Percentiles rank a stretch among this genome's conserved stretches.
Evolutionary conservation across 2,329 filamentous ascomycete species (phyloP).

Genomic region (Eutypa lata): DNA sequence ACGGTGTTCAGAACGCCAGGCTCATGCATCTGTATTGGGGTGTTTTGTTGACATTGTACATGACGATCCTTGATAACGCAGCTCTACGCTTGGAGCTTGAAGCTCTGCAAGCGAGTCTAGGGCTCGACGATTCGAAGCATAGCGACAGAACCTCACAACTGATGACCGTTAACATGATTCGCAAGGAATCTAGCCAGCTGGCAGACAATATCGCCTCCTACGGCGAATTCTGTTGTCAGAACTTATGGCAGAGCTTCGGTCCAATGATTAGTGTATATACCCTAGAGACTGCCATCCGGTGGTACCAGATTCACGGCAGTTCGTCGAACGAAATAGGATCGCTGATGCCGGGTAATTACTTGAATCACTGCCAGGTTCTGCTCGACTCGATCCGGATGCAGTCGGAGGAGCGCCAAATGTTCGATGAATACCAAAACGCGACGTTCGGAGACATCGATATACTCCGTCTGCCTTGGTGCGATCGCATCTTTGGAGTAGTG

Average conservation of each 20-base stretch:
- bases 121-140: background rate
- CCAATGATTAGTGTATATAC: conserved; percentile 12
- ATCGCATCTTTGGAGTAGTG: background rate
- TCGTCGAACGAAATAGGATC: background rate
- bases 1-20: conserved; percentile 12
- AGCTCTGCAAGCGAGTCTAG: background rate
- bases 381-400: background rate
- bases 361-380: background rate
- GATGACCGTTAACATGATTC: conserved; percentile 2
- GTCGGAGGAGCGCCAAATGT: background rate
- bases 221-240: conserved; percentile 10
- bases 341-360: background rate
- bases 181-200: conserved; percentile 9
- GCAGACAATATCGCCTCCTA: conserved; percentile 13
- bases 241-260: conserved; percentile 13
- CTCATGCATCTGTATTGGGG: conserved; percentile 16
- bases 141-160: background rate
- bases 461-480: background rate
- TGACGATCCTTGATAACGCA: conserved; percentile 14
- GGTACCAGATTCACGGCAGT: conserved; percentile 12
- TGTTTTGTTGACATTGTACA: conserved; percentile 12
- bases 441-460: background rate
- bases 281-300: conserved; percentile 14
- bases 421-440: background rate
- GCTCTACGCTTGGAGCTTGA: conserved; percentile 6